Conservation (phyloP, 352 stramenopile species). For the Globisporangium megalacanthum region DNA sequence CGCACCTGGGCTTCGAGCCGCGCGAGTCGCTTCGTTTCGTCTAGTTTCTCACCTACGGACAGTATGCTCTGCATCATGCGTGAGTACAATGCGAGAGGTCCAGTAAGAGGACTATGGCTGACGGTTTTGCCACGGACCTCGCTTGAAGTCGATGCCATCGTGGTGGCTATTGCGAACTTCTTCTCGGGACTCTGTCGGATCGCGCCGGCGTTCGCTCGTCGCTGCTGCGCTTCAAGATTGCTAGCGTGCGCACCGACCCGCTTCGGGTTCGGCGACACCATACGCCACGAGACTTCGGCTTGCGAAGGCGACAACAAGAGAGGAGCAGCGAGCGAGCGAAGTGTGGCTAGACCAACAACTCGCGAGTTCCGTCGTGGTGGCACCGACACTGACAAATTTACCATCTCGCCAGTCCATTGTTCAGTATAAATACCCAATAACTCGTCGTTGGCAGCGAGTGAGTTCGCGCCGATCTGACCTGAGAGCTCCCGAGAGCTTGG, state of each 20-base stretch:
- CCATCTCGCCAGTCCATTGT: too few species aligned
- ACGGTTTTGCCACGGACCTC: constrained; percentile 3
- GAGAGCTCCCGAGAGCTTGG: too few species aligned
- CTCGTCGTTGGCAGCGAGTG: too few species aligned
- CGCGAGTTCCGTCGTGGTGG: too few species aligned
- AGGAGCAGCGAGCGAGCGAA: too few species aligned
- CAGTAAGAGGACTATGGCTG: too few species aligned
- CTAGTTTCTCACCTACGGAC: not conserved
- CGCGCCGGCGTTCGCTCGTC: not conserved
- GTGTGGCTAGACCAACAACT: too few species aligned
- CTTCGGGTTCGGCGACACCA: constrained; percentile 9
- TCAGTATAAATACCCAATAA: too few species aligned
- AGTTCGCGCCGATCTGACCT: too few species aligned
- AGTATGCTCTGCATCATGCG: not conserved
- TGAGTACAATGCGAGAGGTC: not conserved
- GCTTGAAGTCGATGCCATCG: not conserved
- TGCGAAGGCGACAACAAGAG: too few species aligned
- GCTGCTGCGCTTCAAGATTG: not conserved
- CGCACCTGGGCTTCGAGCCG: constrained; percentile 18
- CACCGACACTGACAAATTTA: too few species aligned
- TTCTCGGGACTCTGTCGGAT: constrained; percentile 6
- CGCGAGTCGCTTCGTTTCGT: constrained; percentile 12
- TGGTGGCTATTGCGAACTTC: constrained; percentile 1
- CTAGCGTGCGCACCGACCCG: constrained; percentile 1
- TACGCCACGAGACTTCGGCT: not conserved